Conservation (phyloP, 176 grass and related monocot genomes). For the Juncus effusus region DNA sequence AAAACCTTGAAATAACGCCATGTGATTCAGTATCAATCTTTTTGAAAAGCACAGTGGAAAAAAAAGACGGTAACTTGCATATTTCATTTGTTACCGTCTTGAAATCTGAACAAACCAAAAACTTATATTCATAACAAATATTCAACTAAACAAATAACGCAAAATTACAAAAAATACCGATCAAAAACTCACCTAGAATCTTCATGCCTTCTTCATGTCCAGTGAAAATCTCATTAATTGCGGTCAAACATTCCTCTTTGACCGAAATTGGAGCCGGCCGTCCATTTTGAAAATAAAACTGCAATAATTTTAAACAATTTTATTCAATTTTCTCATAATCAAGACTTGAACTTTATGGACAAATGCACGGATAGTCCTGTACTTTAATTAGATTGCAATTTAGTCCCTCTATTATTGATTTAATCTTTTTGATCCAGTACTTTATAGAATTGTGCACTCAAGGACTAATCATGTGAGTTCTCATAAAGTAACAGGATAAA, state of each 20-base stretch:
- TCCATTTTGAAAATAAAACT: conserved; percentile 90
- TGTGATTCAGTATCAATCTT: conserved; percentile 65
- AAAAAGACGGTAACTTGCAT: conserved; percentile 87
- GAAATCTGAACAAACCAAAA: conserved; percentile 59
- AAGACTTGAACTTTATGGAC: neutral
- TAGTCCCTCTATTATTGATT: no score
- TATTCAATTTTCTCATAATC: neutral
- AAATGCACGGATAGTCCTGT: no score
- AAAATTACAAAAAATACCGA: neutral
- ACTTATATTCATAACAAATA: conserved; percentile 9
- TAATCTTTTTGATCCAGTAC: no score
- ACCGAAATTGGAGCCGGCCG: conserved; percentile 47
- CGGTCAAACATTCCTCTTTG: conserved; percentile 54
- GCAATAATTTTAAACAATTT: conserved; percentile 5
- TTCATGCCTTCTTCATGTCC: conserved; percentile 59
- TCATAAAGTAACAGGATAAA: no score
- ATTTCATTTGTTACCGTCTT: conserved; percentile 90
- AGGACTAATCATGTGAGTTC: no score
- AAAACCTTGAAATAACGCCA: conserved; percentile 65
- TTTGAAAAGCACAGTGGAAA: conserved; percentile 65
- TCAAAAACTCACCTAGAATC: conserved; percentile 42
- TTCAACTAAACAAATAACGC: neutral
- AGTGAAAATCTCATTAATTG: conserved; percentile 61
- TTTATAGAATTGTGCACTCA: no score
- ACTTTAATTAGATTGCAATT: no score